A percentile compares a stretch with the other conserved stretches of the same genome.
These are phyloP conservation scores for Leonotis leonurus DNA, from an alignment of 257 asterid species.

Conservation along the genomic window DNA sequence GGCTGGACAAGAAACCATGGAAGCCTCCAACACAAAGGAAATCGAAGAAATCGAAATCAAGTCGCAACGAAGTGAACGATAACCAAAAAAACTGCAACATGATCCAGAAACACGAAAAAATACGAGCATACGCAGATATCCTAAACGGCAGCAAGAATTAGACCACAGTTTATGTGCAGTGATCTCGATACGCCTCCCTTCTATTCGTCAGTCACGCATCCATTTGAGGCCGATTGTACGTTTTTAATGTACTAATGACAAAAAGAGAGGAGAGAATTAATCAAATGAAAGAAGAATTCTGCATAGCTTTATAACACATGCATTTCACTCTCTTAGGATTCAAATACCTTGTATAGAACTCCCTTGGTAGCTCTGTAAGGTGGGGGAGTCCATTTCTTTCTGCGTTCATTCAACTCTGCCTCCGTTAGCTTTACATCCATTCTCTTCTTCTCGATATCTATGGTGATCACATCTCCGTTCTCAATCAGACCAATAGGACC, in stretches of 20 bases:
- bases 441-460: conserved; percentile 58
- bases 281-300: not conserved
- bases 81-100: not conserved
- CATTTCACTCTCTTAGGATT: not conserved
- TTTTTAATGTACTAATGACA: conserved; percentile 63
- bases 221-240: conserved; percentile 84
- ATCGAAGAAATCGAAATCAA: not conserved
- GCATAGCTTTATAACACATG: not conserved
- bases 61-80: not conserved
- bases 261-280: not conserved
- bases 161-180: not conserved
- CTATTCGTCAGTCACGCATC: conserved; percentile 96
- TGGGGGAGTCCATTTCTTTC: conserved; percentile 70
- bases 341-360: conserved; percentile 74
- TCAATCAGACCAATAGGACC: conserved; percentile 80
- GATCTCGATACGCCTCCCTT: conserved; percentile 15
- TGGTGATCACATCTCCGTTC: conserved; percentile 66
- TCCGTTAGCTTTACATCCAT: conserved; percentile 72
- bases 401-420: conserved; percentile 55
- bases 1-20: not conserved
- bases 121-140: not conserved
- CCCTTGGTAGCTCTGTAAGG: conserved; percentile 76
- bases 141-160: conserved; percentile 6
- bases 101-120: not conserved
- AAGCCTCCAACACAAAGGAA: not conserved